Base-by-base conservation (phyloP, 352 stramenopile species). In the Phytophthora megakarya region DNA sequence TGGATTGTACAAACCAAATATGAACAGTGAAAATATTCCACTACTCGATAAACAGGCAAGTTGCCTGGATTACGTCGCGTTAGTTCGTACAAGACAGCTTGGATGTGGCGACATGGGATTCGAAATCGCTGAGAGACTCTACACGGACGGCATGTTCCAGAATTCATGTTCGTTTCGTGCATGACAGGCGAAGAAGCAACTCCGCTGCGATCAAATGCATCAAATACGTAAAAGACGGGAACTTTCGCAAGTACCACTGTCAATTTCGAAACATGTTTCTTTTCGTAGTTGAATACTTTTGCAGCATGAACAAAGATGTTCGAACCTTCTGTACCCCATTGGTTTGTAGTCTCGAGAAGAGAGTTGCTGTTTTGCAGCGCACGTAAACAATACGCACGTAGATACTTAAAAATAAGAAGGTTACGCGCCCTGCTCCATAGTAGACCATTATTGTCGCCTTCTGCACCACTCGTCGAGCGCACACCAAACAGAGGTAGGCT, bases 31-130 rank as follows among this genome's bases (percentile, higher is more conserved):
- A n/a, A n/a, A n/a, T n/a, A n/a, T n/a, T n/a, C n/a, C n/a, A n/a
- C n/a, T n/a, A n/a, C n/a, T n/a, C n/a, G n/a, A n/a, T n/a, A n/a
- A n/a, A n/a, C n/a, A n/a, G n/a, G n/a, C n/a, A n/a, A n/a, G n/a
- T n/a, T n/a, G n/a, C n/a, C n/a, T n/a, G n/a, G n/a, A n/a, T n/a
- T n/a, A n/a, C n/a, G n/a, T n/a, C n/a, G n/a, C n/a, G n/a, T n/a
- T n/a, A n/a, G n/a, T n/a, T n/a, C n/a, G n/a, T n/a, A n/a, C n/a
- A 47, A 47, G 15, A 47, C 40, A 6, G 40, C 40, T 47, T 47
- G 40, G 23, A 47, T 47, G 40, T 47, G 40, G 4, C 8, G n/a
- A 30, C 40, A 47, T 2, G 40, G 40, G 4, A 47, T 47, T 26
- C 23, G 40, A 18, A 47, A 28, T 2, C 30, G 40, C 10, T 47